Evolutionary conservation across 2,329 filamentous ascomycete genomes (phyloP).

Genomic region (Penicillium sp.): DNA sequence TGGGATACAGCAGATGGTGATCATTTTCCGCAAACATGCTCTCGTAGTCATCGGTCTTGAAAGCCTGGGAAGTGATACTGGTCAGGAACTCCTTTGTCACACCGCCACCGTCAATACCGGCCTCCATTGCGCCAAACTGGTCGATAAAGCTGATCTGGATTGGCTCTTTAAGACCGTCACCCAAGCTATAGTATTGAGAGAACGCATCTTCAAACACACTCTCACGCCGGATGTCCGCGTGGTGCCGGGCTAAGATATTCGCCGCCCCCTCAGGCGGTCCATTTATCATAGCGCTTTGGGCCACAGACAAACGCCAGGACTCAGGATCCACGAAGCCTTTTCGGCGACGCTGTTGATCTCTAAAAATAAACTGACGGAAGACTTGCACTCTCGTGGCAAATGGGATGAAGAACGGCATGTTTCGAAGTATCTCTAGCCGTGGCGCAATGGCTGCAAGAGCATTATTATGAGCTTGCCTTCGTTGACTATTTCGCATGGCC

Average conservation of each 20-base stretch:
- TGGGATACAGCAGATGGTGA: slow-evolving; percentile 83
- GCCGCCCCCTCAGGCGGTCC: slow-evolving; percentile 38
- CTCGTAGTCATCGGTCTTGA: slow-evolving; percentile 58
- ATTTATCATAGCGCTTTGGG: slow-evolving; percentile 44
- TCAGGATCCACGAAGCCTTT: slow-evolving; percentile 70
- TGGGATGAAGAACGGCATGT: slow-evolving; percentile 96
- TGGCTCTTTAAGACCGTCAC: slow-evolving; percentile 83
- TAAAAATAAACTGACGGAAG: slow-evolving; percentile 84
- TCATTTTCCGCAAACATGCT: slow-evolving; percentile 79
- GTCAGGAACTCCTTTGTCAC: slow-evolving; percentile 97
- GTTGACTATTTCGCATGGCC: slow-evolving; percentile 61
- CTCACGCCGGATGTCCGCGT: slow-evolving; percentile 75
- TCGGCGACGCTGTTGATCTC: slow-evolving; percentile 73
- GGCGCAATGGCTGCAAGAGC: slow-evolving; percentile 77
- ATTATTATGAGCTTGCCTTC: slow-evolving; percentile 65
- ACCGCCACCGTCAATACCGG: slow-evolving; percentile 93
- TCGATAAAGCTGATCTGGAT: slow-evolving; percentile 97
- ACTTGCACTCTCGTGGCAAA: slow-evolving; percentile 89
- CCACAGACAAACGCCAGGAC: slow-evolving; percentile 65
- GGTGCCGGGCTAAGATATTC: slow-evolving; percentile 57
- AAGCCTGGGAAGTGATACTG: slow-evolving; percentile 81
- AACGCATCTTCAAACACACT: slow-evolving; percentile 83
- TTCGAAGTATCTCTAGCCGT: slow-evolving; percentile 83
- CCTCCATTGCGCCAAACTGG: slow-evolving; percentile 79
- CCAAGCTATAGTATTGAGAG: slow-evolving; percentile 75